Evolutionary conservation across 352 stramenopile species (phyloP).

Genomic region (Globisporangium polare): DNA sequence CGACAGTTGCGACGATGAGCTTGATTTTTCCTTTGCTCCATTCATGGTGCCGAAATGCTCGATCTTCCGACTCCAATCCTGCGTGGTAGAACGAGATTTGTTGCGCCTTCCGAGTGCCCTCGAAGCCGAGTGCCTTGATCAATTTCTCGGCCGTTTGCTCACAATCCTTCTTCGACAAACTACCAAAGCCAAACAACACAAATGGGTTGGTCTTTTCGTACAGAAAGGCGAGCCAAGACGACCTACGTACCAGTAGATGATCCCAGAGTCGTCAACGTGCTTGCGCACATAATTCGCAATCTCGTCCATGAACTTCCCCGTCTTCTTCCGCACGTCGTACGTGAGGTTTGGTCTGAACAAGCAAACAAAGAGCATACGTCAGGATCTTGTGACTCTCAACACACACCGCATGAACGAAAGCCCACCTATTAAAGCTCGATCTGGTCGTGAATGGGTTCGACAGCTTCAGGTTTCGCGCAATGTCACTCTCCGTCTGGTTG

Average conservation of each 20-base stretch:
- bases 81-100: slow-evolving; percentile 86
- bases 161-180: slow-evolving; percentile 86
- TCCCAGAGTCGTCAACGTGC: slow-evolving; percentile 84
- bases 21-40: slow-evolving; percentile 91
- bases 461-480: slow-evolving; percentile 74
- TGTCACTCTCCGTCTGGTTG: slow-evolving; percentile 77
- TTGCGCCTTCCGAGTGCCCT: slow-evolving; percentile 56
- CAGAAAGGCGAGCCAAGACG: background rate
- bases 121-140: slow-evolving; percentile 73
- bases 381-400: background rate
- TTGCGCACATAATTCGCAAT: slow-evolving; percentile 73
- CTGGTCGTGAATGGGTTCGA: slow-evolving; percentile 73
- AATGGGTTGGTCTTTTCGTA: background rate
- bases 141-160: slow-evolving; percentile 78
- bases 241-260: slow-evolving; percentile 78
- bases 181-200: slow-evolving; percentile 19
- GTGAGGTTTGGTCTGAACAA: slow-evolving; percentile 67
- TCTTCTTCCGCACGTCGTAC: slow-evolving; percentile 82
- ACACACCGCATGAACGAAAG: background rate
- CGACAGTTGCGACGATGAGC: slow-evolving; percentile 84
- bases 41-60: slow-evolving; percentile 74
- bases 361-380: background rate
- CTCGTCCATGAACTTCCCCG: slow-evolving; percentile 75
- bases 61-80: slow-evolving; percentile 68
- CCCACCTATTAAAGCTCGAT: slow-evolving; percentile 82